These are phyloP conservation scores for Graphium sp. DNA, from an alignment of 2,329 filamentous ascomycete species.

Conservation along the genomic window DNA sequence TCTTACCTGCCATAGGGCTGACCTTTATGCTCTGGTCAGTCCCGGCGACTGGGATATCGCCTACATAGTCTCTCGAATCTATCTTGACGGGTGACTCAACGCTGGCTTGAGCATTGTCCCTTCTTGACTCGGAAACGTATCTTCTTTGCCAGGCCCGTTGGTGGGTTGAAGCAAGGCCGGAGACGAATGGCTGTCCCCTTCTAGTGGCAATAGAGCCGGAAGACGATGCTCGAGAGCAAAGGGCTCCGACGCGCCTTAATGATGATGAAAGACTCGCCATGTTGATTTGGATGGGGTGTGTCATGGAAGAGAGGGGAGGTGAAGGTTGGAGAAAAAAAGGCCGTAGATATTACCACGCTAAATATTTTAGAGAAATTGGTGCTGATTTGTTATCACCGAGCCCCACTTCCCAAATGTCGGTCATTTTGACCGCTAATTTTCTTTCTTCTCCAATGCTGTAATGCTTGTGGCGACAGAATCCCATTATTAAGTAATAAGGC, in stretches of 20 bases:
- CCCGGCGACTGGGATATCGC: too few species aligned
- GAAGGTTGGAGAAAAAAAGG: constrained; percentile 2
- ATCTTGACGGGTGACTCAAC: constrained; percentile 72
- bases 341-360: too few species aligned
- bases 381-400: constrained; percentile 1
- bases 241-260: constrained; percentile 66
- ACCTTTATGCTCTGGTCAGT: constrained; percentile 50
- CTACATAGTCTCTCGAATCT: constrained; percentile 69
- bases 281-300: constrained; percentile 4
- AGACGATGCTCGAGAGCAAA: too few species aligned
- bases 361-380: too few species aligned
- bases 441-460: background rate
- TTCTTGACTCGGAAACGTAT: constrained; percentile 76
- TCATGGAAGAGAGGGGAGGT: background rate
- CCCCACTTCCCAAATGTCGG: background rate
- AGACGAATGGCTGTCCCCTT: constrained; percentile 1
- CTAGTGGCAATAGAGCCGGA: constrained; percentile 9
- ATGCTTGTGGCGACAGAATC: too few species aligned
- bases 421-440: background rate
- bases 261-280: constrained; percentile 53
- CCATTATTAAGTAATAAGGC: too few species aligned
- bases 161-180: background rate
- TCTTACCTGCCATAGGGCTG: constrained; percentile 53
- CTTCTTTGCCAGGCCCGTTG: too few species aligned
- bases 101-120: constrained; percentile 63